Base-by-base conservation (phyloP, 257 asterid species). In the Perilla frutescens region DNA sequence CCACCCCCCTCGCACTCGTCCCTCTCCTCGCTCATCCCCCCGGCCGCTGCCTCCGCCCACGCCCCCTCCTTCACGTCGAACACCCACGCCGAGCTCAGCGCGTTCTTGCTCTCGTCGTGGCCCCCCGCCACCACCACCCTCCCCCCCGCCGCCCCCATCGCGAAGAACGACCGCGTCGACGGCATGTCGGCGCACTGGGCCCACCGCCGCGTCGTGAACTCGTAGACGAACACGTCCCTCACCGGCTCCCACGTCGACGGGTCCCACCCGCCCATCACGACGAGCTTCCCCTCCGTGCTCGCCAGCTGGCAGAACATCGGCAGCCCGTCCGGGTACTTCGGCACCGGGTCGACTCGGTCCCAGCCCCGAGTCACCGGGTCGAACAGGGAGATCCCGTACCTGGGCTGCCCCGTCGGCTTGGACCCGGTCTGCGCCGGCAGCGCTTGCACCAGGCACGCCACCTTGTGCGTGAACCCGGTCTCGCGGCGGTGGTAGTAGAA, bases 1-100 rank as follows among this genome's bases (percentile, higher is more conserved):
- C 63, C 0, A 83, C 31, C 1, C 97, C 97, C 98, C 80, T 89
- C 96, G 74, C 98, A 91, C 84, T 91, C 98, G 81, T 93, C 98
- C 39, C 98, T 80, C 77, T 82, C 96, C 85, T 89, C 94, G 0
- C 82, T 76, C 97, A 93, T 93, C 75, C 69, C 8, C 3, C 74
- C 37, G 84, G 91, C 72, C 82, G 89, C 96, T 0, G 74, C 72
- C 82, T 91, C 96, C 0, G 74, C 39, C 98, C 97, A 93, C 83
- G 78, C 84, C 57, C 87, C 67, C 58, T 29, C 10, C 2, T 68
- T 64, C 0, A 89, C 13, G 4, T 89, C 90, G 31, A 75, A 81
- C 0, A 66, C 76, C 96, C 94, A 89, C 49, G 91, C 80, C 6
- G 95, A 72, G 0, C 15, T 81, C 86, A 88, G 39, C 0, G 98